Base-by-base conservation (phyloP, 2,329 filamentous ascomycete genomes). In the Diaporthe aspalathi region DNA sequence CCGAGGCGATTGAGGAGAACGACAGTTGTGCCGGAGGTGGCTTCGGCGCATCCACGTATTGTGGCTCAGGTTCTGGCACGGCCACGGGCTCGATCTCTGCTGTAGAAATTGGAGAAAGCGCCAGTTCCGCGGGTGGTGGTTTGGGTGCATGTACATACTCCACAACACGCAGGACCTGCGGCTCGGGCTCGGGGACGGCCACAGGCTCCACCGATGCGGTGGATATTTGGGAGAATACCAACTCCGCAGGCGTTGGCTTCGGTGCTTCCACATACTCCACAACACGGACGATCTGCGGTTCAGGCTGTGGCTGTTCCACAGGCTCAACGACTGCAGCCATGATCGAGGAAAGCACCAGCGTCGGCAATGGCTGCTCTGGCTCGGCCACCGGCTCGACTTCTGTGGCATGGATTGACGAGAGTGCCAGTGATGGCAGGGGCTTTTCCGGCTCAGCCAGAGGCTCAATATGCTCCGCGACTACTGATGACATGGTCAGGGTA, bases 21-120 rank as follows among this genome's bases (percentile, higher is more conserved):
- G 75, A 77, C 60, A 85, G 52, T 27, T 70, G 63, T 16, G 68
- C 57, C 54, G 67, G 73, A 65, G 67, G 70, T 68, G 70, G 63
- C 20, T 24, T 60, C 8, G 67, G 70, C 17, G 73, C 40, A 6
- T 73, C 68, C 47, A 72, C 72, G 5, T 76, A 75, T 40, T 76
- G 54, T n/a, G 68, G 60, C 70, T 27, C 76, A 67, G 17, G 75
- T 73, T 76, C 66, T 7, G 63, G 63, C 14, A 66, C 63, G 24
- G 66, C 65, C n/a, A 73, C 69, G 6, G 71, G 71, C 52, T 71
- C 71, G 24, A 78, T 67, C 24, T 79, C 73, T 24, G 71, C 69
- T 20, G 67, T 53, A 1, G 60, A 70, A 32, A 75, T 71, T 12
- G 57, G 35, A 29, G 74, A 71, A 43, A 74, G 54, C 5, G 54